A percentile compares a stretch with the other conserved stretches of the same genome.
Conservation (phyloP, 495 filamentous ascomycete genomes). For the Lineolata rhizophorae region DNA sequence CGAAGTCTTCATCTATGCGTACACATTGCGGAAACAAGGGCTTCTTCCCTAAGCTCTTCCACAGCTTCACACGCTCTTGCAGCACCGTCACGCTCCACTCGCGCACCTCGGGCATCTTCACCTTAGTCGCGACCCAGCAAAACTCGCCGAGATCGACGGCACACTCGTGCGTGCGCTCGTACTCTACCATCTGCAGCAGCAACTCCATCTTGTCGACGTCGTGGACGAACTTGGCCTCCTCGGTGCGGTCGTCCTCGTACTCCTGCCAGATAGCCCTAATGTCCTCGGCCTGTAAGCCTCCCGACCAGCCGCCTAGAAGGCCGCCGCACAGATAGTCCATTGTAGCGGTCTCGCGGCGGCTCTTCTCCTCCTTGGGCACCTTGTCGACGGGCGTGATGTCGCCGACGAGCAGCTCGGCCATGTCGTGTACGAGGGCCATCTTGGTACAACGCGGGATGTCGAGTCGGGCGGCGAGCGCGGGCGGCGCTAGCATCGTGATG, state of each 20-base stretch:
- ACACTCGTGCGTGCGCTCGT: conserved; percentile 50
- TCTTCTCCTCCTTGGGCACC: conserved; percentile 55
- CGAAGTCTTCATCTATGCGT: too few relatives aligned
- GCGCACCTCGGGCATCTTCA: conserved; percentile 55
- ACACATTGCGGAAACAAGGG: too few relatives aligned
- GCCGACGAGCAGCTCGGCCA: conserved; percentile 86
- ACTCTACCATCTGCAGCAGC: conserved; percentile 86
- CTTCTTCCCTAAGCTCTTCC: conserved; percentile 24
- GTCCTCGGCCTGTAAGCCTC: conserved; percentile 38
- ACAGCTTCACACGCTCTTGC: conserved; percentile 53
- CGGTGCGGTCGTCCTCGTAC: conserved; percentile 69
- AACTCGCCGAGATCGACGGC: conserved; percentile 68
- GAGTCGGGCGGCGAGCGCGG: conserved; percentile 40
- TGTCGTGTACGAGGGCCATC: conserved; percentile 91
- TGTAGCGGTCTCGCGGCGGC: conserved; percentile 56
- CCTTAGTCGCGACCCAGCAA: conserved; percentile 42
- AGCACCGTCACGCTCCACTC: conserved; percentile 59
- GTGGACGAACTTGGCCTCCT: conserved; percentile 75
- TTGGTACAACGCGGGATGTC: conserved; percentile 69
- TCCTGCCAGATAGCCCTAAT: conserved; percentile 72
- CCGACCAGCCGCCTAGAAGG: conserved; percentile 47
- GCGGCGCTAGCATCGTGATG: conserved; percentile 82
- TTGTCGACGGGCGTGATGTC: conserved; percentile 86
- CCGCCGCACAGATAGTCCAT: conserved; percentile 69
- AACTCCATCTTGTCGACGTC: conserved; percentile 96